Evolutionary conservation across 805 yeast species (phyloP).

Genomic region (Lachancea cidri): DNA sequence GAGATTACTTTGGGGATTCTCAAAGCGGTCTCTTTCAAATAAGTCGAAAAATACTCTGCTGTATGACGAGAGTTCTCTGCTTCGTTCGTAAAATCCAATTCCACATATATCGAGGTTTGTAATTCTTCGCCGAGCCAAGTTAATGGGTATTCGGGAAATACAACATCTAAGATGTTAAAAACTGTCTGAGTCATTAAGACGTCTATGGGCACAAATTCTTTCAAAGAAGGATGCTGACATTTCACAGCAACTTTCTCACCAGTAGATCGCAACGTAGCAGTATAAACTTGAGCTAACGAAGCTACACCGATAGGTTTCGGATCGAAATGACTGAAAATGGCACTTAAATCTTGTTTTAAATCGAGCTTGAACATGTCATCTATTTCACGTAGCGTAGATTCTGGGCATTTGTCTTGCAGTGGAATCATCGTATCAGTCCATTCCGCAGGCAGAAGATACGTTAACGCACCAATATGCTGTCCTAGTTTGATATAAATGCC

Average conservation of each 20-base stretch:
- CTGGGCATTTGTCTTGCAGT: conserved; percentile 85
- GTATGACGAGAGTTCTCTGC: conserved; percentile 78
- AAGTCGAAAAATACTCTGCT: conserved; percentile 53
- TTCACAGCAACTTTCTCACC: conserved; percentile 87
- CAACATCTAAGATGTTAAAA: conserved; percentile 63
- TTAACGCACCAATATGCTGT: conserved; percentile 88
- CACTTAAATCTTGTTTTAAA: conserved; percentile 54
- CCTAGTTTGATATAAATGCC: conserved; percentile 94
- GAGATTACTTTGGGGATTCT: conserved; percentile 68
- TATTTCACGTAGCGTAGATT: conserved; percentile 66
- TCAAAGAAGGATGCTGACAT: conserved; percentile 85
- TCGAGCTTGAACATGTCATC: conserved; percentile 62
- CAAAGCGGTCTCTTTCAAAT: conserved; percentile 61
- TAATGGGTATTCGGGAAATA: conserved; percentile 91
- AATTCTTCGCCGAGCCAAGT: conserved; percentile 95
- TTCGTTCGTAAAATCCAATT: conserved; percentile 81
- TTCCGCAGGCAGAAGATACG: conserved; percentile 83
- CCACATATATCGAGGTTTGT: conserved; percentile 81
- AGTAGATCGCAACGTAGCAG: conserved; percentile 51
- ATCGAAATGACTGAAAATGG: conserved; percentile 62
- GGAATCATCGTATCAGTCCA: conserved; percentile 97
- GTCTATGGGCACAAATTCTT: conserved; percentile 87
- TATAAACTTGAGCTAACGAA: conserved; percentile 92
- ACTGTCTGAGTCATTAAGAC: conserved; percentile 71
- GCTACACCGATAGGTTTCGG: conserved; percentile 88